Percentiles rank a stretch among this genome's conserved stretches.
phyloP scores from a whole-genome alignment of 257 asterid genomes.

The Anisodus tanguticus region DNA sequence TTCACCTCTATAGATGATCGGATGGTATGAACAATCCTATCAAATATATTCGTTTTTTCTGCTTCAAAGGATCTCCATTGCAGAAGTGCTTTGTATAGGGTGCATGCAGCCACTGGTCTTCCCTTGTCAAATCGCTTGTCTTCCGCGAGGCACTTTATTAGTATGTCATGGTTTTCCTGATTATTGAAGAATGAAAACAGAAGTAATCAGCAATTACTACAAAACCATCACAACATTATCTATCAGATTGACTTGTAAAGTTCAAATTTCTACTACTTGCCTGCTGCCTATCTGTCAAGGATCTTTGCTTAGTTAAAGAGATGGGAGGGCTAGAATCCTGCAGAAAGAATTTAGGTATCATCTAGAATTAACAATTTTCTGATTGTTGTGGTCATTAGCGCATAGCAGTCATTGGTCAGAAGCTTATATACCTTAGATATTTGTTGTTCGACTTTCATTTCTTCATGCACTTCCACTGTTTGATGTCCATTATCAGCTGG shows the following conservation, averaged over 20 bases:
- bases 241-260: slow-evolving; percentile 20
- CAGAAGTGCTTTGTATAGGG: slow-evolving; percentile 72
- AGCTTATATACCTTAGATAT: slow-evolving; percentile 50
- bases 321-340: slow-evolving; percentile 61
- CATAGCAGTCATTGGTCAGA: slow-evolving; percentile 32
- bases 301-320: slow-evolving; percentile 76
- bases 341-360: slow-evolving; percentile 32
- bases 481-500: slow-evolving; percentile 48
- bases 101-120: slow-evolving; percentile 83
- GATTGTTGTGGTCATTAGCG: slow-evolving; percentile 20
- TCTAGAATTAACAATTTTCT: slow-evolving; percentile 29
- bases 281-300: slow-evolving; percentile 90
- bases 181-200: slow-evolving; percentile 15
- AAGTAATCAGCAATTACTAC: not conserved
- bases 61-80: slow-evolving; percentile 97
- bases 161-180: slow-evolving; percentile 87
- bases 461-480: slow-evolving; percentile 47
- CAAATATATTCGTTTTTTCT: slow-evolving; percentile 79
- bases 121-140: slow-evolving; percentile 73
- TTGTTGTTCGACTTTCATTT: slow-evolving; percentile 49
- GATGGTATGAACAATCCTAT: slow-evolving; percentile 81
- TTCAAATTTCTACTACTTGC: slow-evolving; percentile 46
- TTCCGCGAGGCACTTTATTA: slow-evolving; percentile 79
- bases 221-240: not conserved
- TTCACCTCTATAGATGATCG: slow-evolving; percentile 85